Base-by-base conservation (phyloP, 164 flowering plant species). In the Vitis labrusca region DNA sequence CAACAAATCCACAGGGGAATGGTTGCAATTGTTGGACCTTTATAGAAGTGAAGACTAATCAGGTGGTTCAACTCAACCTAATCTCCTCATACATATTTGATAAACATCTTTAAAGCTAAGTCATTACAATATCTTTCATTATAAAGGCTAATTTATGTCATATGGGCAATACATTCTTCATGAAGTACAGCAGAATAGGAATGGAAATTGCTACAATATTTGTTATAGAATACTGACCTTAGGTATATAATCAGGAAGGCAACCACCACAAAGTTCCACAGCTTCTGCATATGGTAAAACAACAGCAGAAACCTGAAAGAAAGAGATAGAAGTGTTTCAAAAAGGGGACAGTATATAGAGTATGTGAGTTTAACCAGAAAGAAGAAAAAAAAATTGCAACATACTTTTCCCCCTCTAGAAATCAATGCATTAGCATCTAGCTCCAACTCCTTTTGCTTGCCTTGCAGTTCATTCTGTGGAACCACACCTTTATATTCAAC, bases 401-500 rank as follows among this genome's bases (percentile, higher is more conserved):
- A 65, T 75, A 91, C 97, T 72, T 81, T 89, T 66, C 85, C 93
- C 73, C 98, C 98, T 65, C 61, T 77, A 19, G 90, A 81, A 70
- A 90, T 90, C 68, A 91, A 71, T 52, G 74, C 77, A 80, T 82
- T 93, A 68, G 88, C 92, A 56, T 85, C 92, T 44, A 64, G 63
- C 78, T 93, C 92, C 53, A 93, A 57, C 68, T 90, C 89, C 75
- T 82, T 82, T 66, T 81, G 89, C 79, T 88, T 87, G 44, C 53
- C 77, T 75, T 84, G 85, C 75, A 85, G 23, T 65, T 89, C 94
- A 82, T 71, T 77, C 63, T 79, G 88, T 37, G 86, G 79, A 74
- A 93, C 73, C 1, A 76, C 59, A 44, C 98, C 95, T 84, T 90
- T 91, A 66, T 93, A 93, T 77, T 93, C 97, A 30, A 93, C 98